Conservation (phyloP, 2,329 filamentous ascomycete genomes). For the Penicillium sp. region DNA sequence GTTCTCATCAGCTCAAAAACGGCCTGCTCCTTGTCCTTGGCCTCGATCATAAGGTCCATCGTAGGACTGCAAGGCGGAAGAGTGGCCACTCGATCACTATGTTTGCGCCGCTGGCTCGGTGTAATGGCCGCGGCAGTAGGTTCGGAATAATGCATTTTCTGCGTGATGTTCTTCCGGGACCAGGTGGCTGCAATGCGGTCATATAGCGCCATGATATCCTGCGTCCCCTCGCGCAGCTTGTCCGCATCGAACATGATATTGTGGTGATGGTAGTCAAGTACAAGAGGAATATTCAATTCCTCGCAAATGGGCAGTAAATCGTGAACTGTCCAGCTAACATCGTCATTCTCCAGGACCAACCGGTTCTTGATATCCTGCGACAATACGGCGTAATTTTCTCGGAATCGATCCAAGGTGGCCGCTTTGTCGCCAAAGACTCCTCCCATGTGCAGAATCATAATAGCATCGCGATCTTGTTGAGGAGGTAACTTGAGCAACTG, state of each 20-base stretch:
- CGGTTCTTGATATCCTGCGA: slow-evolving; percentile 69
- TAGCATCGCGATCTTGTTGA: slow-evolving; percentile 75
- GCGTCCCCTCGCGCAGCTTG: slow-evolving; percentile 74
- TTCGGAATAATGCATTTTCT: slow-evolving; percentile 98
- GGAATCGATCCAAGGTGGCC: slow-evolving; percentile 72
- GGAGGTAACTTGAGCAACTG: slow-evolving; percentile 69
- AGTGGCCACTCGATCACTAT: slow-evolving; percentile 71
- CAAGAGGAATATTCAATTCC: slow-evolving; percentile 87
- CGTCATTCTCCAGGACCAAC: slow-evolving; percentile 88
- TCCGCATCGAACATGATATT: slow-evolving; percentile 80
- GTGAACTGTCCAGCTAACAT: slow-evolving; percentile 88
- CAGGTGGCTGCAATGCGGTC: slow-evolving; percentile 78
- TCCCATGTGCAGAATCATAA: slow-evolving; percentile 94
- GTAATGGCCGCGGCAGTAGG: slow-evolving; percentile 72
- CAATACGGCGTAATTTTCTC: slow-evolving; percentile 65
- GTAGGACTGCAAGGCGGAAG: slow-evolving; percentile 75
- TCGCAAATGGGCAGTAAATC: slow-evolving; percentile 86
- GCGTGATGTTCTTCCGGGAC: slow-evolving; percentile 75
- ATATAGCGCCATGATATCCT: slow-evolving; percentile 71
- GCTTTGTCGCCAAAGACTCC: slow-evolving; percentile 83
- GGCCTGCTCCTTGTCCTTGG: slow-evolving; percentile 95
- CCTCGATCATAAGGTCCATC: slow-evolving; percentile 99
- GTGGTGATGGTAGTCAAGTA: slow-evolving; percentile 92
- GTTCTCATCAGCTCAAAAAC: slow-evolving; percentile 90
- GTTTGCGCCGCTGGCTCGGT: slow-evolving; percentile 72